Base-by-base conservation (phyloP, 2,329 filamentous ascomycete species). In the Chrysoporthe cubensis region DNA sequence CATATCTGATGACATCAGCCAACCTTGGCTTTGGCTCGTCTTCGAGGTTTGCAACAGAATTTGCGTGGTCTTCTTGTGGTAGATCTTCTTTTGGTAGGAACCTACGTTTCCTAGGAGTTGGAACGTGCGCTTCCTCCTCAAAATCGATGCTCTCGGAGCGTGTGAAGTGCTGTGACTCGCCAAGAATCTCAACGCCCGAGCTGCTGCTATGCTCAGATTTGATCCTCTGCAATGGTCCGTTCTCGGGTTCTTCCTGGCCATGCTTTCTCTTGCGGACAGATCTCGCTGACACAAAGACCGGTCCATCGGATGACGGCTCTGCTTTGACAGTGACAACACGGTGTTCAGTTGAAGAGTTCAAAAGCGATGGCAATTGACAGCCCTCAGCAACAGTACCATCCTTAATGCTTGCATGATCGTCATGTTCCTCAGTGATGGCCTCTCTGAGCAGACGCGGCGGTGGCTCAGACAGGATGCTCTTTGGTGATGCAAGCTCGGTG, bases 71-170 rank as follows among this genome's bases (percentile, higher is more conserved):
- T 9, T 48, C 34, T 37, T 34, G n/a, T 60, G 61, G 56, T 16
- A 54, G 13, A 26, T 26, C 26, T 26, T 48, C 34, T 37, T 34
- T n/a, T 60, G 61, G 56, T 16, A 54, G 13, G 13, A 7, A 42
- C 59, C 42, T 70, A 59, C 75, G 74, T 70, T 83, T 81, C 70
- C 78, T 78, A 62, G 80, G 81, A 14, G 81, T 87, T 63, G 80
- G 75, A 72, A 83, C 78, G 59, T 77, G 71, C 21, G 79, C 76
- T 8, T 81, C 83, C 54, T 83, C 80, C 72, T 88, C 85, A 13
- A 91, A 79, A 73, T 91, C 88, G 62, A 90, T 81, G 65, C 87
- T 90, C 63, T 88, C 87, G 52, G 85, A 80, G 0, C 82, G 79
- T 26, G 77, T 72, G 68, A 82, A 79, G 11, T 70, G 69, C 59